A percentile compares a stretch with the other conserved stretches of the same genome.
These are phyloP conservation scores for Lactifluus pinguis DNA, from an alignment of 768 basidiomycete genomes.

Conservation along the genomic window DNA sequence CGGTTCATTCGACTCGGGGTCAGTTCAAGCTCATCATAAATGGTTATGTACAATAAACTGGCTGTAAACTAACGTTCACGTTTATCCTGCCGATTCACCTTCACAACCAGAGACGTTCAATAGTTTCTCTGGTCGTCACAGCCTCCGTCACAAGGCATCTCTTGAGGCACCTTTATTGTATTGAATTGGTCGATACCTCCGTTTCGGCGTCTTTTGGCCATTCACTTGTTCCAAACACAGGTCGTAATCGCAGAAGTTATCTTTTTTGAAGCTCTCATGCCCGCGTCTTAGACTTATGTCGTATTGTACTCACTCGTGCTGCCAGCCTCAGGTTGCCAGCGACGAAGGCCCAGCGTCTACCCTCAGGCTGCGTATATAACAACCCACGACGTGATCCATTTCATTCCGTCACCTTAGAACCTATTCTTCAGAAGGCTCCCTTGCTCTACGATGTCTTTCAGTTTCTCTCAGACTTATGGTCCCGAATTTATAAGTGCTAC, in stretches of 20 bases:
- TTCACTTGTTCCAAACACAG: background rate
- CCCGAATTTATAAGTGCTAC: background rate
- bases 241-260: background rate
- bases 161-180: background rate
- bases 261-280: background rate
- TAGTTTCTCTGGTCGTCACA: background rate
- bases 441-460: background rate
- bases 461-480: too few relatives aligned
- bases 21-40: too few relatives aligned
- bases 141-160: too few relatives aligned
- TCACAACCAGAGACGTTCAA: background rate
- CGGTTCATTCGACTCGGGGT: too few relatives aligned
- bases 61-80: too few relatives aligned
- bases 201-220: too few relatives aligned
- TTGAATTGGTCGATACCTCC: background rate
- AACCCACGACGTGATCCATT: background rate
- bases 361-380: background rate
- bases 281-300: too few relatives aligned
- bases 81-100: too few relatives aligned
- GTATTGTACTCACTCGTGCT: background rate
- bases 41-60: too few relatives aligned
- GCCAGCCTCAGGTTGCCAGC: too few relatives aligned
- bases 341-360: background rate
- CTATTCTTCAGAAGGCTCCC: background rate
- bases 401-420: background rate